Evolutionary conservation across 352 stramenopile genomes (phyloP).

Genomic region (Albugo candida): DNA sequence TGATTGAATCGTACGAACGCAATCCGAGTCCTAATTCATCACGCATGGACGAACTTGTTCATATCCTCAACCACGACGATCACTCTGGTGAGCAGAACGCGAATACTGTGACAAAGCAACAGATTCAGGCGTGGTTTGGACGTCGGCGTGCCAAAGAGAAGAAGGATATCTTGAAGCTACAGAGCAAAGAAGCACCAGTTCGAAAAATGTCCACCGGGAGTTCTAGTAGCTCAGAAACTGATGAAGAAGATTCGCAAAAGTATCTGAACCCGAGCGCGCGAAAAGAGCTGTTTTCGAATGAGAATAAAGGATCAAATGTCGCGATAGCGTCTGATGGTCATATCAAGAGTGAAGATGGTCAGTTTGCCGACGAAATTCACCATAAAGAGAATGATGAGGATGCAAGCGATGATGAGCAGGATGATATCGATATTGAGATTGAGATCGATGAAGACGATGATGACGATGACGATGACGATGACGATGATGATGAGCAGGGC

Average conservation of each 20-base stretch:
- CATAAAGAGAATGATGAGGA: slow-evolving; percentile 11
- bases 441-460: slow-evolving; percentile 13
- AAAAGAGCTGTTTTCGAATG: slow-evolving; percentile 3
- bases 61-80: slow-evolving; percentile 49
- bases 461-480: slow-evolving; percentile 15
- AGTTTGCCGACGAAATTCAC: neutral
- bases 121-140: slow-evolving; percentile 75
- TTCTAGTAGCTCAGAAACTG: neutral
- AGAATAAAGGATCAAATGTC: slow-evolving; percentile 11
- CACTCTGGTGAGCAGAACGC: slow-evolving; percentile 32
- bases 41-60: slow-evolving; percentile 47
- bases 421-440: slow-evolving; percentile 7
- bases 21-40: slow-evolving; percentile 38
- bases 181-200: slow-evolving; percentile 24
- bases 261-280: neutral
- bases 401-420: slow-evolving; percentile 2
- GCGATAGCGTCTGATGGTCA: slow-evolving; percentile 14
- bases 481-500: slow-evolving; percentile 14
- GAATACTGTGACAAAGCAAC: slow-evolving; percentile 41
- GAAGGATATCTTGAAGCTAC: slow-evolving; percentile 63
- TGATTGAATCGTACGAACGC: slow-evolving; percentile 75
- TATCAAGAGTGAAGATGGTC: slow-evolving; percentile 3
- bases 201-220: slow-evolving; percentile 3
- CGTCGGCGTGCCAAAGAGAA: slow-evolving; percentile 64
- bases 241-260: neutral